Conservation (phyloP, 768 basidiomycete species). For the Sarcodon aspratus region DNA sequence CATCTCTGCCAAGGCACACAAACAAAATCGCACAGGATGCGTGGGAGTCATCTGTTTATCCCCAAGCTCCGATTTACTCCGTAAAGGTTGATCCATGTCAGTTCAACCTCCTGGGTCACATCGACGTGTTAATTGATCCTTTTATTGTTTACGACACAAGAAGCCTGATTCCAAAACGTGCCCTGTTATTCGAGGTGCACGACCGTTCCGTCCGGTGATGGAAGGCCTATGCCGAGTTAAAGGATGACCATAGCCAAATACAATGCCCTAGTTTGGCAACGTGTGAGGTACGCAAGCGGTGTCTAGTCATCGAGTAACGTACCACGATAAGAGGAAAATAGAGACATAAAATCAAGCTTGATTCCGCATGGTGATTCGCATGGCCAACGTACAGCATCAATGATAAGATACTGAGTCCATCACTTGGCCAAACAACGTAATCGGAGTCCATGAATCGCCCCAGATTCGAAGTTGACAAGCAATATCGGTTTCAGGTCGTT, state of each 20-base stretch:
- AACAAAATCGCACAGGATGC: too few species aligned
- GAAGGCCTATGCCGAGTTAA: conserved; percentile 25
- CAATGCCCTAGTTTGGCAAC: conserved; percentile 12
- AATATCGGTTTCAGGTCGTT: conserved; percentile 20
- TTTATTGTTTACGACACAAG: too few species aligned
- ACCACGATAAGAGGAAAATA: conserved; percentile 15
- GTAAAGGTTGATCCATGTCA: too few species aligned
- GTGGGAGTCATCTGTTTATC: too few species aligned
- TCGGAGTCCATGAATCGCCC: conserved; percentile 23
- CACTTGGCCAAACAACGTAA: conserved; percentile 20
- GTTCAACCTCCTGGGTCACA: too few species aligned
- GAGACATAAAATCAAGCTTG: background rate
- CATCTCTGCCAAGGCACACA: too few species aligned
- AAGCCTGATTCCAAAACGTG: background rate
- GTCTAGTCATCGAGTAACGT: conserved; percentile 1
- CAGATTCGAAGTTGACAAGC: conserved; percentile 25
- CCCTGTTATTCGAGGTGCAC: background rate
- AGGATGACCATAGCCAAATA: conserved; percentile 31
- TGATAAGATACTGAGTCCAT: conserved; percentile 25
- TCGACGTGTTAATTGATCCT: too few species aligned
- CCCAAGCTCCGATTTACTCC: too few species aligned
- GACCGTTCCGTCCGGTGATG: conserved; percentile 5
- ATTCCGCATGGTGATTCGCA: background rate
- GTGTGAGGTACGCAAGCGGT: background rate
- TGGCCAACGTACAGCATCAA: conserved; percentile 21